These are phyloP conservation scores for Cornus kousa DNA, from an alignment of 148 eudicot species.

Conservation along the genomic window DNA sequence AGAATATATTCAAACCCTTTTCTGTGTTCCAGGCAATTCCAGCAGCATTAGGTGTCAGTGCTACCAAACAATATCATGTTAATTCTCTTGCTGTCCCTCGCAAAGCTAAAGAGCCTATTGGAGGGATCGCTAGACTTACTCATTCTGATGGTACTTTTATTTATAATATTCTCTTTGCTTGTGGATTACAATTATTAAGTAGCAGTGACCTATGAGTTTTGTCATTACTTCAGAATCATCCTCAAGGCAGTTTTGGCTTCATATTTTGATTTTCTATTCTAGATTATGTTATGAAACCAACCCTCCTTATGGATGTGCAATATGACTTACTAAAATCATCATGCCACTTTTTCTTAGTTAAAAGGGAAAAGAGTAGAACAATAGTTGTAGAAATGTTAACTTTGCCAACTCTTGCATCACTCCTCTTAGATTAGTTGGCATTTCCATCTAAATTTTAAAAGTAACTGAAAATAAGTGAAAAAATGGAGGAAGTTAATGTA, in stretches of 20 bases:
- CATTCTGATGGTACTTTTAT: constrained; percentile 76
- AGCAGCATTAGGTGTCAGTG: constrained; percentile 86
- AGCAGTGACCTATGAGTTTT: neutral
- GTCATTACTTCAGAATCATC: neutral
- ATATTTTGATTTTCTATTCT: neutral
- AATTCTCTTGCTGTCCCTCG: constrained; percentile 98
- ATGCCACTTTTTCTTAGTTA: too few relatives aligned
- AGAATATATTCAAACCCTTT: neutral
- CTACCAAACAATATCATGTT: constrained; percentile 76
- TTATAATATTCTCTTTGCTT: neutral
- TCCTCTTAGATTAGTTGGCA: too few relatives aligned
- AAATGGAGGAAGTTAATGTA: too few relatives aligned
- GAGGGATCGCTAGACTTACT: constrained; percentile 94
- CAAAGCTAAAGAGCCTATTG: constrained; percentile 99
- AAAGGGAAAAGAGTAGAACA: too few relatives aligned
- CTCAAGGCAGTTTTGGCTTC: neutral
- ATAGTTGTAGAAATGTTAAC: too few relatives aligned
- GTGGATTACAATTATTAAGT: neutral
- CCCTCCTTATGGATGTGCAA: too few relatives aligned
- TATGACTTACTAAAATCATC: too few relatives aligned
- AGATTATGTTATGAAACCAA: too few relatives aligned
- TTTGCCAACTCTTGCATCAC: too few relatives aligned
- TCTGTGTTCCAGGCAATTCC: constrained; percentile 73
- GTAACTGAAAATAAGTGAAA: too few relatives aligned
- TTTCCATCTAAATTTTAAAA: too few relatives aligned